These are phyloP conservation scores for Pyrenophora tritici-repentis DNA, from an alignment of 2,329 filamentous ascomycete genomes.

Conservation along the genomic window DNA sequence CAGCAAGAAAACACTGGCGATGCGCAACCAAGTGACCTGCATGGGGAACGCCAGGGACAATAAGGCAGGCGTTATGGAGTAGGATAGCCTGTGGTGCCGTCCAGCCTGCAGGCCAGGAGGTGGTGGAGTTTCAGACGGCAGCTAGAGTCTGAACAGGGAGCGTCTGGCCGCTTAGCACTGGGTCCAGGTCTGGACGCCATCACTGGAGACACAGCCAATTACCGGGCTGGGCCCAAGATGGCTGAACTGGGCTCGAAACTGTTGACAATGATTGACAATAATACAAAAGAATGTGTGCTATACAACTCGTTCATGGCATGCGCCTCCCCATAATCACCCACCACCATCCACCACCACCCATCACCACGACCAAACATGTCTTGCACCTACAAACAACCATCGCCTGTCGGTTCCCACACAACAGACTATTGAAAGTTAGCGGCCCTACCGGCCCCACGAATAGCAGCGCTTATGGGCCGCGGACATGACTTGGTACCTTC, in stretches of 20 bases:
- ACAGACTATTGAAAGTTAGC: conserved; percentile 17
- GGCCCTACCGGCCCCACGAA: conserved; percentile 7
- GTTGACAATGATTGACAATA: no score
- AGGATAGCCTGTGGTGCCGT: neutral
- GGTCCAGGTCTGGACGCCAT: conserved; percentile 5
- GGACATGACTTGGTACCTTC: conserved; percentile 1
- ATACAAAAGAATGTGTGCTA: neutral
- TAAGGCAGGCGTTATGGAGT: neutral
- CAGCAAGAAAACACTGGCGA: neutral
- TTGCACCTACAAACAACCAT: neutral
- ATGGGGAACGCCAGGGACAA: neutral
- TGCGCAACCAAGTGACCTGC: conserved; percentile 2
- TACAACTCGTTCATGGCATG: conserved; percentile 2
- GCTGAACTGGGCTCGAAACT: neutral
- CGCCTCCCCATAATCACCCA: neutral
- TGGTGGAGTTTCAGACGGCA: conserved; percentile 23
- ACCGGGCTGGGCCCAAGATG: neutral
- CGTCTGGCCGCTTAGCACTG: conserved; percentile 1
- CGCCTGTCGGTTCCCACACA: conserved; percentile 5
- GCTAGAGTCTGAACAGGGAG: conserved; percentile 18
- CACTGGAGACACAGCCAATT: conserved; percentile 3
- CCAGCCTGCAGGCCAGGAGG: conserved; percentile 17
- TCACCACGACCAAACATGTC: neutral
- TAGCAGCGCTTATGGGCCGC: conserved; percentile 2
- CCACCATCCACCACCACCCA: neutral